These are phyloP conservation scores for Cryptosporidium parvum DNA, from an alignment of 169 alveolate species.

Conservation along the genomic window DNA sequence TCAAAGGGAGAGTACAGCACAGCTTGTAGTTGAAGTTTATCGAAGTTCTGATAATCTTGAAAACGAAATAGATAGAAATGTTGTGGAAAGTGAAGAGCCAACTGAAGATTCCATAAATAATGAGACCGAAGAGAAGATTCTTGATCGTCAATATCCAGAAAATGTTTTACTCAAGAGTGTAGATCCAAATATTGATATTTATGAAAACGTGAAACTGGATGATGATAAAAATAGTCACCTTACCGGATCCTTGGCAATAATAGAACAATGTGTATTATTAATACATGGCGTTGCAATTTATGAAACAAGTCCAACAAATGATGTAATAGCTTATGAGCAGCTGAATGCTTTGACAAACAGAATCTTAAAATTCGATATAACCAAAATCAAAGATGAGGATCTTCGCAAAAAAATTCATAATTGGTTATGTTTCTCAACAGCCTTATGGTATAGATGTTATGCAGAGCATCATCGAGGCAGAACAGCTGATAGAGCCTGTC, in stretches of 20 bases:
- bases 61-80: not conserved
- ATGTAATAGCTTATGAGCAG: conserved; percentile 76
- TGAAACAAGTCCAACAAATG: conserved; percentile 86
- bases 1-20: conserved; percentile 84
- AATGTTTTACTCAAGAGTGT: conserved; percentile 83
- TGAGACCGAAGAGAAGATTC: conserved; percentile 77
- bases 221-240: conserved; percentile 74
- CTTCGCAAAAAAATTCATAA: conserved; percentile 81
- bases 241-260: conserved; percentile 76
- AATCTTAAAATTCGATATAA: conserved; percentile 82
- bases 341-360: conserved; percentile 52
- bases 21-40: conserved; percentile 84
- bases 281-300: conserved; percentile 81
- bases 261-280: conserved; percentile 84
- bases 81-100: not conserved
- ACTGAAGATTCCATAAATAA: conserved; percentile 72
- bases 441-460: conserved; percentile 84
- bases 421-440: conserved; percentile 86
- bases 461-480: conserved; percentile 84
- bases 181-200: conserved; percentile 82
- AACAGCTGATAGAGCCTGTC: conserved; percentile 84
- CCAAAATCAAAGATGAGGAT: conserved; percentile 82
- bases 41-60: conserved; percentile 48
- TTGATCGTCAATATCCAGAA: conserved; percentile 75
- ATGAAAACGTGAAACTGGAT: conserved; percentile 80